Evolutionary conservation across 345 rosid genomes (phyloP).

Genomic region (Eucalyptus globulus): DNA sequence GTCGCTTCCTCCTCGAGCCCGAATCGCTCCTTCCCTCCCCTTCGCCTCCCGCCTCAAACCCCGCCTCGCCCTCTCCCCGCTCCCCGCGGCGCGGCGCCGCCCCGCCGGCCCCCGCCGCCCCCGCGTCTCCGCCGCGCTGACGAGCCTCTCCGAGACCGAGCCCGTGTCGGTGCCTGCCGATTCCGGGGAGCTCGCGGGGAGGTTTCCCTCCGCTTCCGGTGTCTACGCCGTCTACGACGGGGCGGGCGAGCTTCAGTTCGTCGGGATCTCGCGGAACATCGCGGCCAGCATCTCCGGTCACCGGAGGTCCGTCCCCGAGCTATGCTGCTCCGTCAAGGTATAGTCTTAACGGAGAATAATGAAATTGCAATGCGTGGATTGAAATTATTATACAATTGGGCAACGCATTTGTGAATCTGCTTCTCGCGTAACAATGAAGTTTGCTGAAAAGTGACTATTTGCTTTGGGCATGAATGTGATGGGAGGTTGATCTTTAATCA

Average conservation of each 20-base stretch:
- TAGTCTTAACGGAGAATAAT: not conserved
- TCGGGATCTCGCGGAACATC: slow-evolving; percentile 74
- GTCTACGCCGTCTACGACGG: slow-evolving; percentile 75
- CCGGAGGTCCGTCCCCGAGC: slow-evolving; percentile 57
- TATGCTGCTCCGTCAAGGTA: slow-evolving; percentile 75
- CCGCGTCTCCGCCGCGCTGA: slow-evolving; percentile 25
- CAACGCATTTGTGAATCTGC: not conserved
- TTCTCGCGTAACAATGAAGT: not conserved
- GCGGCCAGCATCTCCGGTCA: slow-evolving; percentile 61
- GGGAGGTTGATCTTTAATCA: not conserved
- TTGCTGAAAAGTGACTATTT: not conserved
- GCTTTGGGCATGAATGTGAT: not conserved
- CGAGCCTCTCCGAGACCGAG: slow-evolving; percentile 32
- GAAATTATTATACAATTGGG: not conserved
- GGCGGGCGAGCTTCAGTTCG: slow-evolving; percentile 57
- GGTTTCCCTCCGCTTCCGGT: slow-evolving; percentile 38
- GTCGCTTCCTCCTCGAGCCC: not conserved
- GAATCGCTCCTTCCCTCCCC: not conserved
- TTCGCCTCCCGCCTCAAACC: not conserved
- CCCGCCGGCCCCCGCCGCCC: slow-evolving; percentile 13
- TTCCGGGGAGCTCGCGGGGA: slow-evolving; percentile 21
- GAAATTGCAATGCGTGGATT: not conserved
- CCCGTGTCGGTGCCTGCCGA: slow-evolving; percentile 2
- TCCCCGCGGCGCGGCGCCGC: not conserved
- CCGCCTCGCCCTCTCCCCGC: not conserved